Evolutionary conservation across 257 asterid species (phyloP).

Genomic region (Ligustrum vulgare): DNA sequence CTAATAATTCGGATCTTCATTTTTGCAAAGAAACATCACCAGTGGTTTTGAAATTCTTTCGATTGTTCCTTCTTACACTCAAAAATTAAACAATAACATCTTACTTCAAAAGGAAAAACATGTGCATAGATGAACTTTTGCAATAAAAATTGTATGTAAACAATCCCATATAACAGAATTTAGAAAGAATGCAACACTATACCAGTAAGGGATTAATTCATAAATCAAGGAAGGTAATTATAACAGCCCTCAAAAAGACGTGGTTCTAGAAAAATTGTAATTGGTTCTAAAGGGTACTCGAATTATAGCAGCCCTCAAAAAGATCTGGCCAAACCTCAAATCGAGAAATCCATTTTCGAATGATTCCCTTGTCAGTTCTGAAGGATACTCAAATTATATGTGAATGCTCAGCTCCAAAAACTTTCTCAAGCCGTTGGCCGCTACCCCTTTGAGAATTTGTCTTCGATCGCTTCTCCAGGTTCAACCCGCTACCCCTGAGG

Average conservation of each 20-base stretch:
- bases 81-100: not conserved
- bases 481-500: too few relatives aligned
- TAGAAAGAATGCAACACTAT: not conserved
- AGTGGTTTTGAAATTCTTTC: not conserved
- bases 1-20: not conserved
- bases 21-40: not conserved
- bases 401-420: constrained; percentile 79
- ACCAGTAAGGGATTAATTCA: not conserved
- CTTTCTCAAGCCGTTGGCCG: constrained; percentile 84
- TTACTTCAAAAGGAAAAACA: not conserved
- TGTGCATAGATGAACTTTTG: not conserved
- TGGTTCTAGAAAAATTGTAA: not conserved
- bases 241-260: not conserved
- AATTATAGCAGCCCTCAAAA: too few relatives aligned
- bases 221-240: not conserved
- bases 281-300: not conserved
- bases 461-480: too few relatives aligned
- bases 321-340: constrained; percentile 93
- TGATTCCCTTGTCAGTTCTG: constrained; percentile 81
- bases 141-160: not conserved
- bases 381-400: constrained; percentile 95
- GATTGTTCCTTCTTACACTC: not conserved
- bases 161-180: not conserved
- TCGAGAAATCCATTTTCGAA: constrained; percentile 93
- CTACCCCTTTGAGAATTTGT: constrained; percentile 14